phyloP scores from a whole-genome alignment of 2,329 filamentous ascomycete species.

The Xylariales sp. region DNA sequence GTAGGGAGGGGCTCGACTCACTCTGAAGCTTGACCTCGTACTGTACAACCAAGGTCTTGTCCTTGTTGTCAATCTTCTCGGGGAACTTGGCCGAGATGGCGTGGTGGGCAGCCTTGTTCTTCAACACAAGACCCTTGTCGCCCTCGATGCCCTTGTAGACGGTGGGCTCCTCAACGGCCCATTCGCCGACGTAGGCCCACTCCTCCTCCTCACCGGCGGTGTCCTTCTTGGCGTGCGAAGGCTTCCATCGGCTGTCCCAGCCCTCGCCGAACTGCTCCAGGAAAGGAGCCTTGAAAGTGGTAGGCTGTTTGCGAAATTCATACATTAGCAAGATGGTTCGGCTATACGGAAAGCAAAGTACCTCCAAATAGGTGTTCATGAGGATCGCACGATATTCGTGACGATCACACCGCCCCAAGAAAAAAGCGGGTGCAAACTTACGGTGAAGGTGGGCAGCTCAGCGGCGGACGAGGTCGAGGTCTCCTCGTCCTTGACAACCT shows the following conservation, averaged over 20 bases:
- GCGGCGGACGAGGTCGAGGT: slow-evolving; percentile 54
- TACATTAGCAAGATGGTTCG: too few relatives aligned
- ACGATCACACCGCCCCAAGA: too few relatives aligned
- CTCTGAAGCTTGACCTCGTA: slow-evolving; percentile 99
- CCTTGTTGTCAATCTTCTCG: slow-evolving; percentile 95
- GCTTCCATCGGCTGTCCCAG: slow-evolving; percentile 92
- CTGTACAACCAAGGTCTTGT: slow-evolving; percentile 93
- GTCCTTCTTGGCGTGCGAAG: slow-evolving; percentile 95
- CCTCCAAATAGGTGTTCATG: too few relatives aligned
- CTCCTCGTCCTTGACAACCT: slow-evolving; percentile 45
- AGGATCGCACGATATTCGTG: too few relatives aligned
- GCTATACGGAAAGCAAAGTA: too few relatives aligned
- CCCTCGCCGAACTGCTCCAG: slow-evolving; percentile 97
- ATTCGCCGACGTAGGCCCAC: slow-evolving; percentile 96
- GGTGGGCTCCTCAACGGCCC: slow-evolving; percentile 90
- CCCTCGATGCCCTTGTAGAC: slow-evolving; percentile 90
- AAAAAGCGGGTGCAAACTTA: slow-evolving; percentile 43
- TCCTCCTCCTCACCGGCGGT: slow-evolving; percentile 76
- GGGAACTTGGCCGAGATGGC: slow-evolving; percentile 99
- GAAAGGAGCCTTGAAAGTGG: slow-evolving; percentile 86
- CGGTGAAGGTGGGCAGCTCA: slow-evolving; percentile 79
- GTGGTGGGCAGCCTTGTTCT: slow-evolving; percentile 97
- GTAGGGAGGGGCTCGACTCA: slow-evolving; percentile 42
- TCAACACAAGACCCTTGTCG: slow-evolving; percentile 95
- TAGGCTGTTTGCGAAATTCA: slow-evolving; percentile 68